Evolutionary conservation across 2,329 filamentous ascomycete genomes (phyloP).

Genomic region (Pleomassaria siparia): DNA sequence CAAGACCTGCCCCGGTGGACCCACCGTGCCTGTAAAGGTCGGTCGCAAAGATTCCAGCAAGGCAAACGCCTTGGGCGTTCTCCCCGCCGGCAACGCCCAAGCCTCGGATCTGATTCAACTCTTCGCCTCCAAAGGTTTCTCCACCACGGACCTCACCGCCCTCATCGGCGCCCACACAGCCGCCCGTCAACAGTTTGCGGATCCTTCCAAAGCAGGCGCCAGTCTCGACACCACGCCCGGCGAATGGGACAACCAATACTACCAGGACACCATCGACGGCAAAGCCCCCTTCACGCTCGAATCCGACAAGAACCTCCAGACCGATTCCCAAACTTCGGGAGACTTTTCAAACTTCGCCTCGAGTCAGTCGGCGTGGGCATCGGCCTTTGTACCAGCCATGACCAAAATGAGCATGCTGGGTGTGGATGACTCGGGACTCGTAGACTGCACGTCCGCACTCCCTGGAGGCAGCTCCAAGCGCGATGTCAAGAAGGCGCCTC

Average conservation of each 20-base stretch:
- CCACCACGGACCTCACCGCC: constrained; percentile 40
- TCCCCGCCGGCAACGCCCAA: constrained; percentile 21
- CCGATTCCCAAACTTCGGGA: constrained; percentile 20
- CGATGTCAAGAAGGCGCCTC: constrained; percentile 30
- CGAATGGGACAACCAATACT: constrained; percentile 42
- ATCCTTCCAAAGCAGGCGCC: constrained; percentile 26
- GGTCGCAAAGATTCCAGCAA: constrained; percentile 34
- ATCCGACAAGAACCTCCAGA: constrained; percentile 31
- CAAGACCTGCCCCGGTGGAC: constrained; percentile 40
- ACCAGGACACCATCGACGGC: constrained; percentile 32
- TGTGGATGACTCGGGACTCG: constrained; percentile 20
- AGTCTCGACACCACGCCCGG: constrained; percentile 40
- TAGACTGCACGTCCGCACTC: constrained; percentile 38
- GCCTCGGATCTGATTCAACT: constrained; percentile 26
- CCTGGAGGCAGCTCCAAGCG: constrained; percentile 34
- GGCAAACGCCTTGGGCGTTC: constrained; percentile 22
- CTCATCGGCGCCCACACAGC: constrained; percentile 42
- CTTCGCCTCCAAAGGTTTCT: constrained; percentile 42
- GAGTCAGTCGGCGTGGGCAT: constrained; percentile 32
- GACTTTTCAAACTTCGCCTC: constrained; percentile 26
- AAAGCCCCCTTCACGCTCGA: constrained; percentile 32
- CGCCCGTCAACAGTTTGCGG: constrained; percentile 30
- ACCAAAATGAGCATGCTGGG: constrained; percentile 41
- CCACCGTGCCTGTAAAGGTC: constrained; percentile 34
- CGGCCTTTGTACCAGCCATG: constrained; percentile 39